Evolutionary conservation across 331 rosid species (phyloP).

Genomic region (Saraca asoca): DNA sequence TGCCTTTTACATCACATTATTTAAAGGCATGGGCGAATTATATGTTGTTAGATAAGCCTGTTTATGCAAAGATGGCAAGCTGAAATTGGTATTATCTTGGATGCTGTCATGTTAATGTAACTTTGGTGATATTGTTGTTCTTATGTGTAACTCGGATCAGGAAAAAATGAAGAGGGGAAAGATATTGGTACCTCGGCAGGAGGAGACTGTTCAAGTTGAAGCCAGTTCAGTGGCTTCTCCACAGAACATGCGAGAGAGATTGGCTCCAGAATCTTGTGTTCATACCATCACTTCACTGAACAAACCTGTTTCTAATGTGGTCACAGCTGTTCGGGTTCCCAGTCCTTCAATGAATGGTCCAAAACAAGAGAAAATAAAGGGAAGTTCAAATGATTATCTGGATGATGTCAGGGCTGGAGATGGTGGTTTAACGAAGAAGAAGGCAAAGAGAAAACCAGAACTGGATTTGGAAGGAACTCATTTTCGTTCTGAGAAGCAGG

Average conservation of each 20-base stretch:
- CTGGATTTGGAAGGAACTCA: constrained; percentile 61
- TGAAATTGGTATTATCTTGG: constrained; percentile 16
- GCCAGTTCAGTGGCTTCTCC: constrained; percentile 52
- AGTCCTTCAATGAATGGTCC: constrained; percentile 53
- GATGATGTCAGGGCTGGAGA: constrained; percentile 68
- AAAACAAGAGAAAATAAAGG: constrained; percentile 75
- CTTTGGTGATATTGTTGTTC: constrained; percentile 19
- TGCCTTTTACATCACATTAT: too few relatives aligned
- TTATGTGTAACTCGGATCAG: constrained; percentile 52
- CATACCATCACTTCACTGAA: constrained; percentile 47
- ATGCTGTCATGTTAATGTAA: constrained; percentile 2
- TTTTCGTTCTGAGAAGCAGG: constrained; percentile 55
- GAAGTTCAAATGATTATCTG: constrained; percentile 53
- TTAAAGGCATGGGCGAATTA: too few relatives aligned
- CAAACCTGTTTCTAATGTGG: constrained; percentile 44
- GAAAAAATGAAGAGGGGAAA: constrained; percentile 82
- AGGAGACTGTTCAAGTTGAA: constrained; percentile 59
- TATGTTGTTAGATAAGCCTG: too few relatives aligned
- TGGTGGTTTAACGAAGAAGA: constrained; percentile 61
- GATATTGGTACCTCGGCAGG: constrained; percentile 60
- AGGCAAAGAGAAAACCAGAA: constrained; percentile 81
- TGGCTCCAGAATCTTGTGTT: constrained; percentile 58
- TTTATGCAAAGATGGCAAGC: constrained; percentile 9
- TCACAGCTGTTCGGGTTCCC: constrained; percentile 39
- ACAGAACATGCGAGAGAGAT: constrained; percentile 58